phyloP scores from a whole-genome alignment of 1,139 yeast genomes.

The Nakaseomyces nivariensis region DNA sequence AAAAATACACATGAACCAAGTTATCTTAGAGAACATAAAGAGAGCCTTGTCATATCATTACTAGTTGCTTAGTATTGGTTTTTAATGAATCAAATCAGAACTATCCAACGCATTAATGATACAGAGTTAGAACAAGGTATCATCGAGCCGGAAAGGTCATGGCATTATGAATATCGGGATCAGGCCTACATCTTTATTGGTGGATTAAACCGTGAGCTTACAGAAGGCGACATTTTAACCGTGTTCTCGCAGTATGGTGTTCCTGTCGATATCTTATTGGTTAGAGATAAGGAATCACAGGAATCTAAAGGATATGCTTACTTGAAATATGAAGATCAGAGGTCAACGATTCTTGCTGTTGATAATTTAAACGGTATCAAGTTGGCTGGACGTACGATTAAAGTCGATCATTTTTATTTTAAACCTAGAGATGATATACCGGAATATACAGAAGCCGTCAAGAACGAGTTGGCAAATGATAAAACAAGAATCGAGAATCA shows the following conservation, averaged over 20 bases:
- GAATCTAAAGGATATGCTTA: slow-evolving; percentile 71
- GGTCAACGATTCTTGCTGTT: slow-evolving; percentile 75
- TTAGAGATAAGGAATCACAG: slow-evolving; percentile 61
- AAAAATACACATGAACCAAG: too few relatives aligned
- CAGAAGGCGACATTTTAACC: slow-evolving; percentile 64
- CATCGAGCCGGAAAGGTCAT: slow-evolving; percentile 50
- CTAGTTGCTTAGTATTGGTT: not conserved
- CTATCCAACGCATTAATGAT: slow-evolving; percentile 53
- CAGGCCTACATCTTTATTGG: slow-evolving; percentile 63
- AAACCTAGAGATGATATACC: slow-evolving; percentile 43
- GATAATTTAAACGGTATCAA: slow-evolving; percentile 76
- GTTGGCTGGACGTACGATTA: slow-evolving; percentile 46
- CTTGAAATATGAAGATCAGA: slow-evolving; percentile 71
- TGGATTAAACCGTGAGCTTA: slow-evolving; percentile 52
- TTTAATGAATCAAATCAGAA: slow-evolving; percentile 27
- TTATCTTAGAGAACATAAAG: too few relatives aligned
- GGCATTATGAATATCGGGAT: slow-evolving; percentile 82
- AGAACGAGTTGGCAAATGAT: slow-evolving; percentile 21
- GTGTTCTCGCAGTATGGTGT: slow-evolving; percentile 87
- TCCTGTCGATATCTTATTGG: slow-evolving; percentile 67
- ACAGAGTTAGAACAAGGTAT: slow-evolving; percentile 57
- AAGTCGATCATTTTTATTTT: slow-evolving; percentile 72
- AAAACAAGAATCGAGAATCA: not conserved
- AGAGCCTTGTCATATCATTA: too few relatives aligned
- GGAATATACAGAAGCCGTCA: slow-evolving; percentile 27